Base-by-base conservation (phyloP, 75 land plant species). In the Pinus taeda region DNA sequence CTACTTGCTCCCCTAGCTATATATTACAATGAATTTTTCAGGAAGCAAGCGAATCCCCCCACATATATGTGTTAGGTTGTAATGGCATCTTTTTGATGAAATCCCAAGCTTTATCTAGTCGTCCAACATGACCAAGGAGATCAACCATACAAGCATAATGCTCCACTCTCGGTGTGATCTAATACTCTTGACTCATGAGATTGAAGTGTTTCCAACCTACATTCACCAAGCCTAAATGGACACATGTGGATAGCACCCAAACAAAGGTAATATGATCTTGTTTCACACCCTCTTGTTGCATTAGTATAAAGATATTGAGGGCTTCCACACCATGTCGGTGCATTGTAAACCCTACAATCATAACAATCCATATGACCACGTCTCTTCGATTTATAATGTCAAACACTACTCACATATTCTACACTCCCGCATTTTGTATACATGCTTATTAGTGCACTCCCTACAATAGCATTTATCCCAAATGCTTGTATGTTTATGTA, bases 341-440 rank as follows among this genome's bases (percentile, higher is more conserved):
- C 39, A 37, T 37, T 37, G 39, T 3, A 37, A 3, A 37, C 39
- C 39, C 39, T 37, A 3, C 2, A 37, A 37, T 37, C 39, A 37
- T 37, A 37, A 37, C 39, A 37, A 5, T 37, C 39, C 39, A 37
- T 37, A 37, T 3, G 39, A 37, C 39, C 39, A 37, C 39, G 5
- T 37, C 39, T 37, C 39, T 37, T 2, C 5, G 2, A 37, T 37
- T 37, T 37, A 37, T 37, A 5, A 3, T 37, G 39, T 37, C 5
- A 37, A 37, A 37, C 39, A 37, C 39, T 37, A 3, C 2, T 2
- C 73, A 36, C 65, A 80, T 77, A 15, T 73, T 80, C 82, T 13
- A 80, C 17, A 65, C 60, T 56, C 20, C 87, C 87, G 74, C 81
- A 85, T 61, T 78, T 85, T 75, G 71, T 76, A 55, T 85, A 85